Evolutionary conservation across 139 green algal genomes (phyloP).

Genomic region (Tetradesmus lagerheimii): DNA sequence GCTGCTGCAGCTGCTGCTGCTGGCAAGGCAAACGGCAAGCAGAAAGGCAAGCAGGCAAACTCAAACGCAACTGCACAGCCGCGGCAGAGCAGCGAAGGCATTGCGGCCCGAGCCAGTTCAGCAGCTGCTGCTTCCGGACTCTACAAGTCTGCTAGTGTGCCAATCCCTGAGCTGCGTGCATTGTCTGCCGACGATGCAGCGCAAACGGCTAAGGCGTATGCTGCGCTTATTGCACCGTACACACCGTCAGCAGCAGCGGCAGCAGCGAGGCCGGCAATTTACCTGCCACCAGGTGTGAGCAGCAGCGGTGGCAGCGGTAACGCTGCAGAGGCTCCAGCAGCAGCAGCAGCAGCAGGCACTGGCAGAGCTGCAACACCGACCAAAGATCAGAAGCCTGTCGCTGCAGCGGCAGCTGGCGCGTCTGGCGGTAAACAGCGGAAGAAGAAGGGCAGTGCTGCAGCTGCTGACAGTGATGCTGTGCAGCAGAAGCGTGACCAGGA

Average conservation of each 20-base stretch:
- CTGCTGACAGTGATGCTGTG: neutral
- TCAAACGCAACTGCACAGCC: neutral
- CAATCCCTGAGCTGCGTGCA: neutral
- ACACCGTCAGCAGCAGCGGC: slow-evolving; percentile 25
- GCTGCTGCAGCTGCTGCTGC: neutral
- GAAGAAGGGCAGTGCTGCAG: neutral
- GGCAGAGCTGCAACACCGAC: neutral
- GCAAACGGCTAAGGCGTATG: slow-evolving; percentile 21
- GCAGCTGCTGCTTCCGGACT: neutral
- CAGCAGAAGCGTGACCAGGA: neutral
- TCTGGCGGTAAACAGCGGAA: neutral
- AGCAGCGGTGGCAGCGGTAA: neutral
- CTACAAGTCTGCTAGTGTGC: neutral
- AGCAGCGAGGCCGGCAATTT: slow-evolving; percentile 1
- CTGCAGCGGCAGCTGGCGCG: neutral
- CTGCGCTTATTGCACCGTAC: slow-evolving; percentile 11
- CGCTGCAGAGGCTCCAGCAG: neutral
- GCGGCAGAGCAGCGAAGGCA: neutral
- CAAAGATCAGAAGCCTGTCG: neutral
- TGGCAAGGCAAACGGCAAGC: neutral
- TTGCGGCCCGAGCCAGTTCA: neutral
- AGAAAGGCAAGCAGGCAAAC: neutral
- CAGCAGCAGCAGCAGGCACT: neutral
- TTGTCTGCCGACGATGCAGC: slow-evolving; percentile 15
- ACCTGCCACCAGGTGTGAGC: slow-evolving; percentile 1